Base-by-base conservation (phyloP, 73 alveolate genomes). In the Tetrahymena thermophila region DNA sequence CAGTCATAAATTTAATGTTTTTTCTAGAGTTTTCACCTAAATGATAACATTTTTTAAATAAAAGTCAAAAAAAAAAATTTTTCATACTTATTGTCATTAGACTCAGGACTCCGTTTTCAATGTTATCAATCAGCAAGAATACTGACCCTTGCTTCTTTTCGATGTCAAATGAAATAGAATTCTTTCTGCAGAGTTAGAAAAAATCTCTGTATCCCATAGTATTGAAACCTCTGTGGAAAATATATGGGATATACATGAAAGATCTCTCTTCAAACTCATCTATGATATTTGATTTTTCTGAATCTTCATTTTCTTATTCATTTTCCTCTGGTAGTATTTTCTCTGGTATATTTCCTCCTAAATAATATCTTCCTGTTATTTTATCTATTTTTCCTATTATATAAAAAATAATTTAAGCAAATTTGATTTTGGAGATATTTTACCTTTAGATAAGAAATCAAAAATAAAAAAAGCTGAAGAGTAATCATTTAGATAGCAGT, bases 341-440 rank as follows among this genome's bases (percentile, higher is more conserved):
- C 11, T 10, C 42, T 28, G 89, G 89, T n/a, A 71, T 31, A 34
- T n/a, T 71, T 28, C 89, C 97, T 83, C 96, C 94, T 42, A 94
- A 43, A 85, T 35, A 43, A 95, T 98, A 98, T 38, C 95, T 94
- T 35, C 99, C 99, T 28, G 99, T 98, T 56, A 97, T 94, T 34
- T 96, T 58, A 94, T 98, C 99, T 6, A 97, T 85, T 94, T 89
- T 94, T n/a, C 99, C 99, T 94, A 95, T 98, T 98, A 96, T 98
- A 31, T 98, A 84, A 95, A 28, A 23, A 7, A 8, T 7, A 25
- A 56, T 16, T 56, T 23, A 23, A 56, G 34, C 9, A 56, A 71
- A 17, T 71, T n/a, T 71, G 17, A 23, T 14, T 71, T 71, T 58
- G 13, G 17, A 19, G 37, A 71, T 14, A 97, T 71, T 89, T 85